Base-by-base conservation (phyloP, 2,329 filamentous ascomycete genomes). In the Beauveria bassiana region DNA sequence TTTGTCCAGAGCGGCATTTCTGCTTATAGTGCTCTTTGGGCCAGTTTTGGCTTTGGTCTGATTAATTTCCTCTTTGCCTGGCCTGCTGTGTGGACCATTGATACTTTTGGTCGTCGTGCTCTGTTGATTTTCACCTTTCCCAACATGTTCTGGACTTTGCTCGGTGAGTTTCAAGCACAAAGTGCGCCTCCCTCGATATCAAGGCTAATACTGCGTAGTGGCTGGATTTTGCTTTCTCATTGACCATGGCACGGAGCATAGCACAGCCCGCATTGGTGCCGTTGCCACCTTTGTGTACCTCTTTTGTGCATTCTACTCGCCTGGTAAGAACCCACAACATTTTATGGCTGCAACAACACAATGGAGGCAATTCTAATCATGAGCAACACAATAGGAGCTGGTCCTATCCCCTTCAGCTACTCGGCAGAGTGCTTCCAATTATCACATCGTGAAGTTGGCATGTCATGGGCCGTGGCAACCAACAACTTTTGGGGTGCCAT, bases 21-120 rank as follows among this genome's bases (percentile, higher is more conserved):
- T 22, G 66, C 71, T 9, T 73, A 73, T 54, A 72, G 70, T 0
- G 74, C 77, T 0, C 69, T 80, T 3, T 70, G 74, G 42, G 76
- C 75, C 0, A 77, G 75, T 16, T 75, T 77, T 42, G 78, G 78
- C 1, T 79, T 77, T 46, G 78, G 78, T 7, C 68, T 86, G 22
- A 76, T 86, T 64, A 86, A 86, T 64, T 87, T 87, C 66, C 38
- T 86, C 40, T 87, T 86, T 63, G 84, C 86, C 16, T 83, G 81
- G 71, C 85, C 84, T 0, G 84, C 86, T 0, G 72, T 87, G 22
- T 85, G 78, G 74, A 86, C 84, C 0, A 87, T 88, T 61, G 85
- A 88, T 67, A 86, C 83, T 0, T 86, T 81, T 67, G 85, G 85
- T 2, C 82, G 85, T 16, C 80, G 86, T 6, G 75, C 79, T 6